These are phyloP conservation scores for Pyrenula aspistea DNA, from an alignment of 495 filamentous ascomycete genomes.

Conservation along the genomic window DNA sequence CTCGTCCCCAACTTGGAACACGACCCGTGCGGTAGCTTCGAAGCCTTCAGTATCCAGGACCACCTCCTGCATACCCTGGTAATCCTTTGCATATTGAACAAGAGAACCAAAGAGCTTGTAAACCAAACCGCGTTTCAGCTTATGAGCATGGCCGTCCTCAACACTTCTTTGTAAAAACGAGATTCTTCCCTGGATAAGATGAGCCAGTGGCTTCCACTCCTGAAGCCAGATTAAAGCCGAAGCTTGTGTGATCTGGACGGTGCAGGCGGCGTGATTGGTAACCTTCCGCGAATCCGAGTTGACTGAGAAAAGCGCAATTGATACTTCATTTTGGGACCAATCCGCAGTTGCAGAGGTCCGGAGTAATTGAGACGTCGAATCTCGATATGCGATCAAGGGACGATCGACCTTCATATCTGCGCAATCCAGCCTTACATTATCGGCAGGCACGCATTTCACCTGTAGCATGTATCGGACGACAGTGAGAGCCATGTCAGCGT, in stretches of 20 bases:
- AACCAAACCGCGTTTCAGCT: slow-evolving; percentile 53
- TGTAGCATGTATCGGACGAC: slow-evolving; percentile 26
- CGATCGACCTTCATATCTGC: slow-evolving; percentile 48
- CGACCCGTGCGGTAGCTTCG: slow-evolving; percentile 60
- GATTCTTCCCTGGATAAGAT: slow-evolving; percentile 21
- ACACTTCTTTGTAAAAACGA: slow-evolving; percentile 13
- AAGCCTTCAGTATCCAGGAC: slow-evolving; percentile 58
- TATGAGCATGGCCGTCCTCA: slow-evolving; percentile 29
- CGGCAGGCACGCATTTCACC: slow-evolving; percentile 33
- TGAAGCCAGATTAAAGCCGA: slow-evolving; percentile 11
- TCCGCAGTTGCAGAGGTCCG: slow-evolving; percentile 28
- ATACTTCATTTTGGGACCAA: slow-evolving; percentile 20
- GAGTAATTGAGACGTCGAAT: slow-evolving; percentile 32
- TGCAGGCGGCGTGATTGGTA: slow-evolving; percentile 36
- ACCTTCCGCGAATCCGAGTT: slow-evolving; percentile 28
- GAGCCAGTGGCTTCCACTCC: slow-evolving; percentile 13
- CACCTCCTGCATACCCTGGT: slow-evolving; percentile 64
- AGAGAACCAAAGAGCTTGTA: slow-evolving; percentile 67
- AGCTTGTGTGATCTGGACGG: slow-evolving; percentile 23
- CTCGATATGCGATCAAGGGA: slow-evolving; percentile 39
- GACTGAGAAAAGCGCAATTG: slow-evolving; percentile 14
- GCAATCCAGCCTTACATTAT: slow-evolving; percentile 39
- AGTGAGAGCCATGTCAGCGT: slow-evolving; percentile 19
- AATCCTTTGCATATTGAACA: slow-evolving; percentile 56
- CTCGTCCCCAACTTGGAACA: slow-evolving; percentile 45